These are phyloP conservation scores for Cetraspora pellucida DNA, from an alignment of 192 early-diverging fungal genomes.

Conservation along the genomic window DNA sequence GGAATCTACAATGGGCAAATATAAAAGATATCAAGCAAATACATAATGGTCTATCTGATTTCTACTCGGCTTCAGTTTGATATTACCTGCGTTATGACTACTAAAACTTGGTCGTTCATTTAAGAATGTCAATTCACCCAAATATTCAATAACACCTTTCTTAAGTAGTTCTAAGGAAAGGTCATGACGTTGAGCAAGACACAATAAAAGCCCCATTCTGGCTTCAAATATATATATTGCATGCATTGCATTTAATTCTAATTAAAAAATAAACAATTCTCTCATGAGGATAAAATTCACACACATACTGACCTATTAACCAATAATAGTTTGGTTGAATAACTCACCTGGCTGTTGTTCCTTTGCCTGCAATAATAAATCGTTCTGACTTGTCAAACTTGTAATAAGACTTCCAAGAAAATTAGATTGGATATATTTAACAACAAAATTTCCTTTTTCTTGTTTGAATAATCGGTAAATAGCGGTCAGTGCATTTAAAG, in stretches of 20 bases:
- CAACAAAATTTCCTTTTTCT: conserved; percentile 48
- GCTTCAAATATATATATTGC: conserved; percentile 68
- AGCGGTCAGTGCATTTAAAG: conserved; percentile 76
- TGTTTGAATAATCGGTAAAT: conserved; percentile 57
- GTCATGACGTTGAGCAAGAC: conserved; percentile 71
- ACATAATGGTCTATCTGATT: neutral
- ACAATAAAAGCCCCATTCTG: conserved; percentile 80
- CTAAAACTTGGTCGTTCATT: conserved; percentile 57
- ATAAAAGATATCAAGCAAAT: neutral
- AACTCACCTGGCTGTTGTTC: neutral
- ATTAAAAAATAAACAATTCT: neutral
- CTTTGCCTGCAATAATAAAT: conserved; percentile 11
- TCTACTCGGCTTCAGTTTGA: neutral
- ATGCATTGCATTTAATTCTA: conserved; percentile 6
- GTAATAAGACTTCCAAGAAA: conserved; percentile 1
- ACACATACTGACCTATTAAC: neutral
- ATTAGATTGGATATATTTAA: conserved; percentile 39
- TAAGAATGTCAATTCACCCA: conserved; percentile 73
- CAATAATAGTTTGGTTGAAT: too few species aligned
- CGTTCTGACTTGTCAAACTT: conserved; percentile 19
- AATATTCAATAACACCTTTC: conserved; percentile 75
- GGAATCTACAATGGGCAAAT: neutral
- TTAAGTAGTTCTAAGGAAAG: conserved; percentile 80
- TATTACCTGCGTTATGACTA: neutral
- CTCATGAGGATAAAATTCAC: neutral